Evolutionary conservation across 139 green algal species (phyloP).

Genomic region (Closterium sp.): DNA sequence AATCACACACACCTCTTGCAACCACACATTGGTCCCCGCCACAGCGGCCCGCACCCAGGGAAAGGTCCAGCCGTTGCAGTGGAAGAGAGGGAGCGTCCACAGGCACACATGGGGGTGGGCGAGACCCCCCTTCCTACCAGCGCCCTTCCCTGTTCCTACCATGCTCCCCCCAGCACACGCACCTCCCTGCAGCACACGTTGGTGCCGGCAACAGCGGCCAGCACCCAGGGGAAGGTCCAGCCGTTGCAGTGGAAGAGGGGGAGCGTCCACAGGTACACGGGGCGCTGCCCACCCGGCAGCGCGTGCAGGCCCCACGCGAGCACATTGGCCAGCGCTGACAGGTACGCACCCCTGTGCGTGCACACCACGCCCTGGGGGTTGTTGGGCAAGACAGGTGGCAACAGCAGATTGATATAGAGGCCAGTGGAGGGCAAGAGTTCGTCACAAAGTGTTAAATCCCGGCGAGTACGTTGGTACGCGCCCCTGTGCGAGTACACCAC

Average conservation of each 20-base stretch:
- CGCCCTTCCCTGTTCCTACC: too few species aligned
- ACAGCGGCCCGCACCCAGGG: conserved; percentile 23
- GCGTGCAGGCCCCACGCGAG: background rate
- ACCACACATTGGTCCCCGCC: conserved; percentile 26
- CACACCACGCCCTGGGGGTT: conserved; percentile 15
- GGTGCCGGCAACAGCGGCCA: conserved; percentile 14
- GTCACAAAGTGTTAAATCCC: too few species aligned
- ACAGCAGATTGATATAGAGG: too few species aligned
- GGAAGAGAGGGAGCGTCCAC: background rate
- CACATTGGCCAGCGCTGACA: background rate
- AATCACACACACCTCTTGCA: background rate
- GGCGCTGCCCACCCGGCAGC: background rate
- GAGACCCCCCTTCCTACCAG: too few species aligned
- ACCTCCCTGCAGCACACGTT: conserved; percentile 34
- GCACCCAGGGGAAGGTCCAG: conserved; percentile 38
- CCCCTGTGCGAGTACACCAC: too few species aligned
- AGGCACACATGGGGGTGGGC: background rate
- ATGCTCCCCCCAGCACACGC: background rate
- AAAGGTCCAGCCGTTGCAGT: conserved; percentile 42
- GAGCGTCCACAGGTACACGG: conserved; percentile 31
- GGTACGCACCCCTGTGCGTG: conserved; percentile 1
- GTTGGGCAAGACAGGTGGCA: too few species aligned
- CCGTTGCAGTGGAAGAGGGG: conserved; percentile 47
- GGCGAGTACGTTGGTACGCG: too few species aligned
- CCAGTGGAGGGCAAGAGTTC: too few species aligned